Percentiles rank a stretch among this genome's conserved stretches.
Evolutionary conservation across 805 yeast species (phyloP).

Genomic region (Candida michaelii): DNA sequence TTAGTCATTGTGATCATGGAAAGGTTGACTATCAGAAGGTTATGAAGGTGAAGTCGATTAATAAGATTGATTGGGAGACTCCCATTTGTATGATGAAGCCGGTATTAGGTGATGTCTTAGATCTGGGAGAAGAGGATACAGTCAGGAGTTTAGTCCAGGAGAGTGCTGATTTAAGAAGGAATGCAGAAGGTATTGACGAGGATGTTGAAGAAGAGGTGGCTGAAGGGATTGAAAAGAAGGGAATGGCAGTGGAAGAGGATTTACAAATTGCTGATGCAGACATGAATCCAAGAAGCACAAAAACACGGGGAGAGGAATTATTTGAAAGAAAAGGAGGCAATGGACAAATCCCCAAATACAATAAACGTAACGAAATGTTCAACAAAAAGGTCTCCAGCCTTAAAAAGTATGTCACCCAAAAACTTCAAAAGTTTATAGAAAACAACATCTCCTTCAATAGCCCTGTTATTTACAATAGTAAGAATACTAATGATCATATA

Average conservation of each 20-base stretch:
- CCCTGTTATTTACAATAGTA: constrained; percentile 23
- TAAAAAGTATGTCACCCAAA: constrained; percentile 10
- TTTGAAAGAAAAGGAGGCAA: constrained; percentile 3
- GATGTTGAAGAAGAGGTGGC: too few relatives aligned
- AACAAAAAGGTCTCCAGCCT: constrained; percentile 11
- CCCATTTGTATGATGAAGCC: constrained; percentile 48
- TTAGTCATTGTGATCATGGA: constrained; percentile 56
- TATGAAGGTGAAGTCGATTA: constrained; percentile 25
- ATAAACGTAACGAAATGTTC: not conserved
- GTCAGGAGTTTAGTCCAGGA: constrained; percentile 11
- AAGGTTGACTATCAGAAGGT: constrained; percentile 42
- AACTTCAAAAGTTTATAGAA: constrained; percentile 21
- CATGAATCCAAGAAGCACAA: not conserved
- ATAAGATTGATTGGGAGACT: constrained; percentile 49
- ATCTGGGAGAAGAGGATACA: constrained; percentile 12
- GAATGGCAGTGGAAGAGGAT: not conserved
- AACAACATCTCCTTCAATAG: constrained; percentile 15
- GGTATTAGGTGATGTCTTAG: constrained; percentile 16
- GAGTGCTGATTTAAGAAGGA: too few relatives aligned
- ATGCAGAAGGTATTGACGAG: too few relatives aligned
- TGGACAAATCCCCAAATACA: not conserved
- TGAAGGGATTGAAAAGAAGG: constrained; percentile 5
- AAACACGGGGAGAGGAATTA: not conserved
- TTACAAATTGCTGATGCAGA: not conserved
- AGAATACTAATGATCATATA: constrained; percentile 15